These are phyloP conservation scores for Sclerotinia borealis DNA, from an alignment of 2,329 filamentous ascomycete species.

Conservation along the genomic window DNA sequence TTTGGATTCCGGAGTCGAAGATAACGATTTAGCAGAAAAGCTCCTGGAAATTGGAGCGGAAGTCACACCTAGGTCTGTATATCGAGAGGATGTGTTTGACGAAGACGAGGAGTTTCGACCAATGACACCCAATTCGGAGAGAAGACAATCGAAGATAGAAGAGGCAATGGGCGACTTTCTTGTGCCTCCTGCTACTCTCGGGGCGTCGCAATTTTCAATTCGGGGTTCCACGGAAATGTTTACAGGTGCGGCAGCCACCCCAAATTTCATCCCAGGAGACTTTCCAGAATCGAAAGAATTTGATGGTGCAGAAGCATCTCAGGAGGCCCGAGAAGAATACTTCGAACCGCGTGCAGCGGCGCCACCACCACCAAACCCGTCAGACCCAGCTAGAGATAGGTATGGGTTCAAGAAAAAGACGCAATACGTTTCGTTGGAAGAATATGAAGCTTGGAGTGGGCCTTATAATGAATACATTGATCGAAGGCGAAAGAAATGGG, in stretches of 20 bases:
- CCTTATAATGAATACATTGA: constrained; percentile 70
- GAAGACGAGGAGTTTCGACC: constrained; percentile 16
- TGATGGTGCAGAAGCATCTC: constrained; percentile 13
- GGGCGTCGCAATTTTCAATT: constrained; percentile 15
- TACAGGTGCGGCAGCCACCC: constrained; percentile 39
- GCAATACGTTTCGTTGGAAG: constrained; percentile 66
- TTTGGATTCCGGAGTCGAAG: constrained; percentile 43
- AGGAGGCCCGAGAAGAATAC: constrained; percentile 14
- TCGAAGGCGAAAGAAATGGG: constrained; percentile 76
- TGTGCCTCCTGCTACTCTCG: constrained; percentile 3
- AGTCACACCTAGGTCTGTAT: not conserved
- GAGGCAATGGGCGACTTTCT: constrained; percentile 26
- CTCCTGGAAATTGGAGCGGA: not conserved
- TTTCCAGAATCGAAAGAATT: not conserved
- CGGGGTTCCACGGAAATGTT: constrained; percentile 38
- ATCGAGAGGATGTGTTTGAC: not conserved
- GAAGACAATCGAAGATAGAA: constrained; percentile 18
- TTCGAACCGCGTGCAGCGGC: constrained; percentile 8
- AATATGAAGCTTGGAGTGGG: constrained; percentile 78
- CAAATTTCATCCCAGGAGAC: not conserved
- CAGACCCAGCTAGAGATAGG: constrained; percentile 53
- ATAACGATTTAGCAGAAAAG: constrained; percentile 24
- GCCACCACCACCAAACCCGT: constrained; percentile 15
- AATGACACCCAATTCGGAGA: constrained; percentile 21
- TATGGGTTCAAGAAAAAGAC: constrained; percentile 91